Evolutionary conservation across 345 rosid species (phyloP).

Genomic region (Populus pruinosa): DNA sequence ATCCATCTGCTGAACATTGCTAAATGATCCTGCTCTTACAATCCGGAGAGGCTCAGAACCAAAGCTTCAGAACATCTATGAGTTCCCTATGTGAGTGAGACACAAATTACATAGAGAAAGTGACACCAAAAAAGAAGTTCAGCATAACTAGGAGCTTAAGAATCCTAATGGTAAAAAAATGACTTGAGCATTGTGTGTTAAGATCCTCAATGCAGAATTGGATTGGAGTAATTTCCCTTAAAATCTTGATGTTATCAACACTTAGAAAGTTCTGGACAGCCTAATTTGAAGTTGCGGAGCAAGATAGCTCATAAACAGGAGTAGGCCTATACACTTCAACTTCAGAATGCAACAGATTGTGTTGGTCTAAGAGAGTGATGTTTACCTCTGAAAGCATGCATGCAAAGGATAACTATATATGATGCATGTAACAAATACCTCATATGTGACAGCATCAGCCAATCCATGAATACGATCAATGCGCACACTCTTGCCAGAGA

Average conservation of each 20-base stretch:
- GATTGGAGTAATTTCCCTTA: not conserved
- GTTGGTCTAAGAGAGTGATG: not conserved
- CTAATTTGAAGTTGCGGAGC: too few species aligned
- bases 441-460: constrained; percentile 91
- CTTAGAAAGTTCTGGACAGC: too few species aligned
- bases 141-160: not conserved
- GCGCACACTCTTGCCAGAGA: constrained; percentile 81
- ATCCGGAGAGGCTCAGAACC: not conserved
- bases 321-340: not conserved
- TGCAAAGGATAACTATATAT: not conserved
- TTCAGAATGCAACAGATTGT: not conserved
- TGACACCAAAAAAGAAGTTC: not conserved
- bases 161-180: not conserved
- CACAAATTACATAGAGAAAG: not conserved
- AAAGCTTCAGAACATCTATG: not conserved
- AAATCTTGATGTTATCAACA: not conserved
- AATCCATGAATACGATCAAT: constrained; percentile 89
- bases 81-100: not conserved
- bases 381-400: not conserved
- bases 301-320: not conserved
- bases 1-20: not conserved
- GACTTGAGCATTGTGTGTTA: not conserved
- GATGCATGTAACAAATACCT: constrained; percentile 46
- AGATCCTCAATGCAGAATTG: not conserved
- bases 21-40: not conserved